Evolutionary conservation across 1,284 basidiomycete genomes (phyloP), one percentile per base, ranked within the genome.

Genomic region (Pseudozyma pruni): DNA sequence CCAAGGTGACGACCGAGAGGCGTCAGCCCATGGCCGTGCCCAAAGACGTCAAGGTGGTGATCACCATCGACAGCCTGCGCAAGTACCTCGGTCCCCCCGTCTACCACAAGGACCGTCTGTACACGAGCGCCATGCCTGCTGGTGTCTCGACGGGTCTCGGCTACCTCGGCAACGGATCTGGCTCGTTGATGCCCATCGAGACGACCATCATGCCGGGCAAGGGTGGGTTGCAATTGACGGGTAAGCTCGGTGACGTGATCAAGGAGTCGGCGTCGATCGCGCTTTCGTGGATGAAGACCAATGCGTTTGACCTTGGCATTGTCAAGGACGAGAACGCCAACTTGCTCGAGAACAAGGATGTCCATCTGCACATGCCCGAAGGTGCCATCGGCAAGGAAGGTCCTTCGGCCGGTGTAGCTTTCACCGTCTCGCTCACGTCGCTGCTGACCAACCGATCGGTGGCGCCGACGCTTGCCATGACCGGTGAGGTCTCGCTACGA

Each of bases 301-400:
- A 98, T 78, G 93, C 94, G 2, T 90, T 87, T 81, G 89, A 91
- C 42, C 87, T 98, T 7, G 94, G 94, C 6, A 91, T 98, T 75
- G 71, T 78, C 23, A 84, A 86, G 71, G 86, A 86, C 2, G 85
- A 87, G 10, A 88, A 88, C 4, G 90, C 91, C 69, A 89, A 90
- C 78, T 90, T 94, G 81, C 84, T 98, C 66, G 75, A 83, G 34
- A 89, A 89, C 43, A 90, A 94, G 78, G 86, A 82, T 39, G 79
- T 82, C 23, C 81, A 82, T 45, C 47, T 82, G 61, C 81, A 82
- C 62, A 81, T 82, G 79, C 81, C 81, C 19, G 81, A 82, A 38
- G 95, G 95, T 6, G 92, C 91, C 59, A 92, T 98, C 64, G 95
- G 95, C 45, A 99, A 98, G 85, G 95, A 98, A 79, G 95, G 95